A percentile compares a stretch with the other conserved stretches of the same genome.
Conservation (phyloP, 2,329 filamentous ascomycete genomes). For the Botrytis fabae region DNA sequence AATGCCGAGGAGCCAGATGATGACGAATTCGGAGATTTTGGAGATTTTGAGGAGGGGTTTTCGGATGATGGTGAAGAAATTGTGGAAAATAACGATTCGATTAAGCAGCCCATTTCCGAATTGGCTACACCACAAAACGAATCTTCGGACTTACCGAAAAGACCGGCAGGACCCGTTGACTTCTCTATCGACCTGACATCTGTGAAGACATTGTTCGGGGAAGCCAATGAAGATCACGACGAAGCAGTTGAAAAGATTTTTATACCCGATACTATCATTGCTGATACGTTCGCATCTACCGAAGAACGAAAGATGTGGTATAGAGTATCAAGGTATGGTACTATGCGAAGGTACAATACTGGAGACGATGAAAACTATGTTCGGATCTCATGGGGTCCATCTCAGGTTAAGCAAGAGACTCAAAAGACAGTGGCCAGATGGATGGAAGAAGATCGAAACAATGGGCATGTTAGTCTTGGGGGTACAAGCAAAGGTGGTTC, state of each 20-base stretch:
- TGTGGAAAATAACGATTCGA: conserved; percentile 19
- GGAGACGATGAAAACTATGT: conserved; percentile 62
- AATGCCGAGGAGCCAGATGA: conserved; percentile 24
- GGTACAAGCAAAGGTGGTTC: conserved; percentile 49
- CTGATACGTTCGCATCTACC: conserved; percentile 54
- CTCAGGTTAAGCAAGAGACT: conserved; percentile 53
- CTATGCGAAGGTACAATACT: conserved; percentile 55
- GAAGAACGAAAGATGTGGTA: conserved; percentile 66
- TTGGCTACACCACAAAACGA: neutral
- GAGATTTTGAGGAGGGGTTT: conserved; percentile 43
- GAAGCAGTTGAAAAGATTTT: conserved; percentile 34
- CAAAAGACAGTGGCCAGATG: conserved; percentile 62
- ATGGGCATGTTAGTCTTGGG: conserved; percentile 51
- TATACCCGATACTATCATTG: conserved; percentile 35
- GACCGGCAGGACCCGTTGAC: conserved; percentile 31
- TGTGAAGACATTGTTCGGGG: conserved; percentile 37
- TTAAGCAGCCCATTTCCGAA: neutral
- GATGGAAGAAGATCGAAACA: conserved; percentile 65
- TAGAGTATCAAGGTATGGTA: conserved; percentile 60
- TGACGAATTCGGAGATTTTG: conserved; percentile 44
- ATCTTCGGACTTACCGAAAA: neutral
- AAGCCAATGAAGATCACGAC: conserved; percentile 27
- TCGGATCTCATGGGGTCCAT: conserved; percentile 58
- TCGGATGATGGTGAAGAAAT: conserved; percentile 30
- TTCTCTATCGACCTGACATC: conserved; percentile 34